These are phyloP conservation scores for Pisolithus albus DNA, from an alignment of 768 basidiomycete genomes.

Conservation along the genomic window DNA sequence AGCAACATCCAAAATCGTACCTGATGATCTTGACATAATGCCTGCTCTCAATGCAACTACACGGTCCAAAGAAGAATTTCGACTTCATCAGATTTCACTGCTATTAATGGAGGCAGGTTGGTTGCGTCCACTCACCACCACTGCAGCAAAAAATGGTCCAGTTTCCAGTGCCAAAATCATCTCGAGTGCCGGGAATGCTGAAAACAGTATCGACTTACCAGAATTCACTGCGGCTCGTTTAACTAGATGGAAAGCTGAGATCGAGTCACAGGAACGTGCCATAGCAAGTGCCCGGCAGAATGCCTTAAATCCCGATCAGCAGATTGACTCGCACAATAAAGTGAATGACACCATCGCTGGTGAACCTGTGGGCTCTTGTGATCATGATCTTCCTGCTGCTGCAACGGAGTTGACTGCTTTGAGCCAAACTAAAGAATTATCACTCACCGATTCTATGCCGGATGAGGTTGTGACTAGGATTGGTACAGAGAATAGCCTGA, in stretches of 20 bases:
- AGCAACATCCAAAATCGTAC: neutral
- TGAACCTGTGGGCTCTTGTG: neutral
- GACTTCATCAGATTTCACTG: too few species aligned
- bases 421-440: neutral
- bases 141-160: neutral
- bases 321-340: neutral
- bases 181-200: neutral
- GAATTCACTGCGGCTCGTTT: neutral
- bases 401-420: neutral
- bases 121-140: too few species aligned
- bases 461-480: too few species aligned
- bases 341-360: neutral
- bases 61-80: too few species aligned
- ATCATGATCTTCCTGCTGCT: neutral
- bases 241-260: neutral
- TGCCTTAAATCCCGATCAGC: neutral
- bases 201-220: neutral
- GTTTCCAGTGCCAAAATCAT: neutral
- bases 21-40: too few species aligned
- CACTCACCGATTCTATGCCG: neutral
- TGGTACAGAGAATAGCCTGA: too few species aligned
- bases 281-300: neutral
- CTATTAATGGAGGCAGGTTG: too few species aligned
- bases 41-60: too few species aligned
- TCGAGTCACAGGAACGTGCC: neutral